phyloP scores from a whole-genome alignment of 1,284 basidiomycete species.

The Marasmius oreades region DNA sequence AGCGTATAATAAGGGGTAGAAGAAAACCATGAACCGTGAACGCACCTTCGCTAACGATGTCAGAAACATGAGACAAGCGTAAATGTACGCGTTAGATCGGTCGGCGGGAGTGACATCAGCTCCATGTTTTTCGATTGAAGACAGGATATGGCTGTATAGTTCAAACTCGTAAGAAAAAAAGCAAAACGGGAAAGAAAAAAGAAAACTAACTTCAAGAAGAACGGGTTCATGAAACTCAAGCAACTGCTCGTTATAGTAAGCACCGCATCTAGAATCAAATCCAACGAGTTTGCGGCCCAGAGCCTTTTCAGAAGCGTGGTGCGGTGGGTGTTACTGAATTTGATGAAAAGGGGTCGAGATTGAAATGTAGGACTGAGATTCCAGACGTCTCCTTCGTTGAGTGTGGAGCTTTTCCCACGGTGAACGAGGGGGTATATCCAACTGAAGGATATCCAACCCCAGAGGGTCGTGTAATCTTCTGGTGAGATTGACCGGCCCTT shows the following conservation, averaged over 20 bases:
- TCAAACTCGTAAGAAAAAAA: not conserved
- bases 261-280: conserved; percentile 65
- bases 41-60: conserved; percentile 51
- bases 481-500: conserved; percentile 56
- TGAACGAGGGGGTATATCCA: conserved; percentile 75
- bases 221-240: conserved; percentile 69
- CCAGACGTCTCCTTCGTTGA: conserved; percentile 74
- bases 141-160: conserved; percentile 11
- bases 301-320: not conserved
- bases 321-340: conserved; percentile 42
- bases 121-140: conserved; percentile 10
- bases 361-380: conserved; percentile 65
- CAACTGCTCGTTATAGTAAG: conserved; percentile 63
- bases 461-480: conserved; percentile 77
- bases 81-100: conserved; percentile 65
- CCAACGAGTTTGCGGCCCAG: conserved; percentile 61
- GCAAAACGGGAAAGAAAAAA: no score
- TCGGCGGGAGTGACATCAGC: conserved; percentile 35
- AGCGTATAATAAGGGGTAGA: no score
- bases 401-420: conserved; percentile 55
- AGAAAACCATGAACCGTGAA: no score
- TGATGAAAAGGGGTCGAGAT: conserved; percentile 61
- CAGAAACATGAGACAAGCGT: conserved; percentile 63
- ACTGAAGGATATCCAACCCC: conserved; percentile 75
- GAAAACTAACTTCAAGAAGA: conserved; percentile 60